Evolutionary conservation across 2,329 filamentous ascomycete genomes (phyloP).

Genomic region (Sporothrix euskadiensis): DNA sequence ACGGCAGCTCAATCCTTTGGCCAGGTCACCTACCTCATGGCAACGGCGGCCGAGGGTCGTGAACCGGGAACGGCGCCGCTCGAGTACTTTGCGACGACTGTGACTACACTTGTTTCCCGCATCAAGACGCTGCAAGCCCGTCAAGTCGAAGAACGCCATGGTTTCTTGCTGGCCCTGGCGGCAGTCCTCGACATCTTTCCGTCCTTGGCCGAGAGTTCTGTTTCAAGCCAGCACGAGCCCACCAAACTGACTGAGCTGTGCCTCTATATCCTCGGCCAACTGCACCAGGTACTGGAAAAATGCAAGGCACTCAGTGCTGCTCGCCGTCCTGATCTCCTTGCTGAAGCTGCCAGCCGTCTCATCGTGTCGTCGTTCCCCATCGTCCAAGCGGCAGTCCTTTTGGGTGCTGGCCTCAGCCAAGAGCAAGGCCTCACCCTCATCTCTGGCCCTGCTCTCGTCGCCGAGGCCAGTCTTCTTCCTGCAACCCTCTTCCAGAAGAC

Average conservation of each 20-base stretch:
- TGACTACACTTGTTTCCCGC: constrained; percentile 47
- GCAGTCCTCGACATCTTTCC: constrained; percentile 55
- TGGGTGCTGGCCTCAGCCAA: background rate
- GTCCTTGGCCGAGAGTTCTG: constrained; percentile 32
- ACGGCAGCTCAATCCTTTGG: constrained; percentile 72
- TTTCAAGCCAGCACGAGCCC: background rate
- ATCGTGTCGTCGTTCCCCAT: constrained; percentile 55
- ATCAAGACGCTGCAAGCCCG: constrained; percentile 53
- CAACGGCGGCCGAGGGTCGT: background rate
- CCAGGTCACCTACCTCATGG: constrained; percentile 48
- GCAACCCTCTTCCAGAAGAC: constrained; percentile 18
- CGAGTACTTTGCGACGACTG: constrained; percentile 36
- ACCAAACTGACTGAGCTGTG: background rate
- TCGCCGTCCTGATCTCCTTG: constrained; percentile 64
- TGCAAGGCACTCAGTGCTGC: constrained; percentile 46
- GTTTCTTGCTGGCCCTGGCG: constrained; percentile 63
- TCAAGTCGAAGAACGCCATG: constrained; percentile 70
- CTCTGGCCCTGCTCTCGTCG: constrained; percentile 36
- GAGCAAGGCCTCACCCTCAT: constrained; percentile 32
- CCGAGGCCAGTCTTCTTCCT: background rate
- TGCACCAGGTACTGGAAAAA: constrained; percentile 45
- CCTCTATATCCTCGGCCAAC: constrained; percentile 7
- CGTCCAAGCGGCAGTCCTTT: constrained; percentile 44
- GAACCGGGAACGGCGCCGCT: constrained; percentile 29
- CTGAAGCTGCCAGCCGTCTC: constrained; percentile 61